Percentiles rank a stretch among this genome's conserved stretches.
Conservation (phyloP, 768 basidiomycete genomes). For the Mycena latifolia region DNA sequence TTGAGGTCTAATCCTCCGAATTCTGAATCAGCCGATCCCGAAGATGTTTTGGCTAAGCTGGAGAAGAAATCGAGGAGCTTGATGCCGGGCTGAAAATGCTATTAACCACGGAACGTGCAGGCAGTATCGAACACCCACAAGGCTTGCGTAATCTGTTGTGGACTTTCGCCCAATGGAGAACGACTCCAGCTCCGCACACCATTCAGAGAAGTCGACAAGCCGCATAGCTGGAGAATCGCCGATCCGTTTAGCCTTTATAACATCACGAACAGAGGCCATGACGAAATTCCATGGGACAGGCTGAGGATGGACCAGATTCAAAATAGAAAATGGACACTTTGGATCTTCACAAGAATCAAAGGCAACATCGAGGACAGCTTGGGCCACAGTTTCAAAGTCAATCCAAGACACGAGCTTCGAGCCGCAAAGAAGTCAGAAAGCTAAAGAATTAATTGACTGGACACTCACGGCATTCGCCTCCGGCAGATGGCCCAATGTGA, state of each 20-base stretch:
- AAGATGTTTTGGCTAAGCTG: not conserved
- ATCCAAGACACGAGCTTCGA: constrained; percentile 50
- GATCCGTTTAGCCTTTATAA: too few relatives aligned
- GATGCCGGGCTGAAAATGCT: constrained; percentile 45
- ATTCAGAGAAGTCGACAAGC: constrained; percentile 39
- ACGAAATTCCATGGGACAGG: constrained; percentile 47
- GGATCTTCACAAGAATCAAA: constrained; percentile 31
- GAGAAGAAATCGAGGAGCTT: constrained; percentile 52
- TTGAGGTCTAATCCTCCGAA: constrained; percentile 43
- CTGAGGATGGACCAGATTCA: constrained; percentile 52
- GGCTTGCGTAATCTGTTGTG: constrained; percentile 18
- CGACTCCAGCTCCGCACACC: constrained; percentile 36
- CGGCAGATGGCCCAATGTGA: constrained; percentile 43
- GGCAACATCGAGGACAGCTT: constrained; percentile 46
- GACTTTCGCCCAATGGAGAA: not conserved
- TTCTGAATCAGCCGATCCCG: constrained; percentile 16
- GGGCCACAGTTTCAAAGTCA: constrained; percentile 44
- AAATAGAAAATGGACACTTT: constrained; percentile 30
- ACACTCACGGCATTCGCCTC: constrained; percentile 42
- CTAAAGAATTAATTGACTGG: not conserved
- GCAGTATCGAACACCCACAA: constrained; percentile 30
- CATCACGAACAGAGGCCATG: constrained; percentile 35
- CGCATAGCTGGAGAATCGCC: not conserved
- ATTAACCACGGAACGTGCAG: not conserved
- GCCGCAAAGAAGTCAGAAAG: not conserved